Evolutionary conservation across 768 basidiomycete species (phyloP).

Genomic region (Cyathus striatus): DNA sequence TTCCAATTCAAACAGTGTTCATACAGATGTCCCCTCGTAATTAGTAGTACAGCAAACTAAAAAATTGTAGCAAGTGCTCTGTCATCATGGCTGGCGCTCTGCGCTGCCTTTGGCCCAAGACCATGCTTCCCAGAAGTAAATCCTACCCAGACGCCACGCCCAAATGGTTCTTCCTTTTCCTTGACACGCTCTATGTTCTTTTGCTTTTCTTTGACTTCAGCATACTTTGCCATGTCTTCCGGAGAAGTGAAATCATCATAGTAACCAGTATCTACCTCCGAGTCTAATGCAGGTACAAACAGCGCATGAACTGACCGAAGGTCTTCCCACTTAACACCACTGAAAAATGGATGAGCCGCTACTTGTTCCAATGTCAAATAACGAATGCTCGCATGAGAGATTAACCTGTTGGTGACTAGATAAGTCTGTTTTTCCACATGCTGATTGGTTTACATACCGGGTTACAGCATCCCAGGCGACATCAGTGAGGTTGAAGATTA

Average conservation of each 20-base stretch:
- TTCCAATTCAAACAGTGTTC: background rate
- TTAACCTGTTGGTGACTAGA: conserved; percentile 48
- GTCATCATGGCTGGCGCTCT: conserved; percentile 38
- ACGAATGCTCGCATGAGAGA: conserved; percentile 80
- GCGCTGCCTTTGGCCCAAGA: conserved; percentile 44
- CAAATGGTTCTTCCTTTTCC: conserved; percentile 75
- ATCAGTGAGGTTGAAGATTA: conserved; percentile 94
- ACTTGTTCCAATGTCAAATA: conserved; percentile 73
- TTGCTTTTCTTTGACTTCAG: conserved; percentile 97
- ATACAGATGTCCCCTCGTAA: background rate
- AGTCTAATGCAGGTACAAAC: conserved; percentile 92
- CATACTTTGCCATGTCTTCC: conserved; percentile 98
- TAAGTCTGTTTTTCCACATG: background rate
- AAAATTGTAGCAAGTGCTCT: conserved; percentile 59
- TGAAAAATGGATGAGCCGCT: conserved; percentile 79
- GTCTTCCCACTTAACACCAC: conserved; percentile 67
- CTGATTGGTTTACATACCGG: conserved; percentile 38
- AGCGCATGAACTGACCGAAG: conserved; percentile 77
- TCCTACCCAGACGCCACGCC: conserved; percentile 84
- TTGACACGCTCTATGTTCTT: conserved; percentile 85
- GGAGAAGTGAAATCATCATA: conserved; percentile 86
- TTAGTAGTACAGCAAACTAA: conserved; percentile 15
- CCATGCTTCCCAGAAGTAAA: conserved; percentile 91
- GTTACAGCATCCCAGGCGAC: conserved; percentile 93
- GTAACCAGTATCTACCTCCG: conserved; percentile 92